A percentile compares a stretch with the other conserved stretches of the same genome.
These are phyloP conservation scores for Alternaria dauci DNA, from an alignment of 2,329 filamentous ascomycete species.

Conservation along the genomic window DNA sequence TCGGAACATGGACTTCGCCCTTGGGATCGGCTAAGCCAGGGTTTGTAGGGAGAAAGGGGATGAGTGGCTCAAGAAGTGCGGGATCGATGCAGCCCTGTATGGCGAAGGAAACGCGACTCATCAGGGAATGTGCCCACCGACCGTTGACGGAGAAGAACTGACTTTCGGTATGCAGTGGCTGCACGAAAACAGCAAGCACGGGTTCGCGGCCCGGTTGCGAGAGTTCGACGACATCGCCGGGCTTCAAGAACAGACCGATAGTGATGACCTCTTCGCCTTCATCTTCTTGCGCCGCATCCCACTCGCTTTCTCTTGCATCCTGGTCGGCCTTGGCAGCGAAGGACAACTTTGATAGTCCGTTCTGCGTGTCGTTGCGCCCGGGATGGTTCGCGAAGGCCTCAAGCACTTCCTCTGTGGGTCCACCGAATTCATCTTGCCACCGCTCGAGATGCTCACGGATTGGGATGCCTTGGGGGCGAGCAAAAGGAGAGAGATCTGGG, in stretches of 20 bases:
- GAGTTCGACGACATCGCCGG: conserved; percentile 61
- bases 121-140: conserved; percentile 54
- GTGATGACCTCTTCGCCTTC: conserved; percentile 46
- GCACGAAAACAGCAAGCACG: conserved; percentile 61
- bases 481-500: conserved; percentile 24
- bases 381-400: conserved; percentile 44
- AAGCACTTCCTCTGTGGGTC: conserved; percentile 40
- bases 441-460: conserved; percentile 43
- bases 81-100: conserved; percentile 59
- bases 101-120: conserved; percentile 57
- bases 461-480: conserved; percentile 22
- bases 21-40: conserved; percentile 31
- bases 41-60: conserved; percentile 61
- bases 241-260: conserved; percentile 50
- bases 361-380: conserved; percentile 33
- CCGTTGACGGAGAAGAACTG: conserved; percentile 63
- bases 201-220: conserved; percentile 47
- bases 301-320: conserved; percentile 29
- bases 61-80: conserved; percentile 56
- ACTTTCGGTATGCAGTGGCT: conserved; percentile 49
- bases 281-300: conserved; percentile 28
- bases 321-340: conserved; percentile 36
- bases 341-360: conserved; percentile 35
- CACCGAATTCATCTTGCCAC: conserved; percentile 57
- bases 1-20: conserved; percentile 54